These are phyloP conservation scores for Phaeoacremonium minimum DNA, from an alignment of 2,329 filamentous ascomycete genomes.

Conservation along the genomic window DNA sequence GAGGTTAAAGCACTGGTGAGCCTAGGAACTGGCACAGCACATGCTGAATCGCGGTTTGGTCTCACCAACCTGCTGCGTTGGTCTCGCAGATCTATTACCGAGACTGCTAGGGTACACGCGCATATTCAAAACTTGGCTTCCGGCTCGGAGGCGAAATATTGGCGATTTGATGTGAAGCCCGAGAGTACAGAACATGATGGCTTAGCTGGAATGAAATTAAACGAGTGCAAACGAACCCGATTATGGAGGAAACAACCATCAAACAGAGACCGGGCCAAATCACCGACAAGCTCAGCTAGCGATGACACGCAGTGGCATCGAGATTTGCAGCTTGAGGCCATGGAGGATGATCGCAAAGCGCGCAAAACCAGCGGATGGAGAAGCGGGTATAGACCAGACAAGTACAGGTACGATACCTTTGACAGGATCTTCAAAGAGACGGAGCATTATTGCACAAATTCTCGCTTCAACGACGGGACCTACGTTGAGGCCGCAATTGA, in stretches of 20 bases:
- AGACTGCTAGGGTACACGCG: background rate
- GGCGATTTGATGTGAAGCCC: conserved; percentile 2
- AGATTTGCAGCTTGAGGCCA: background rate
- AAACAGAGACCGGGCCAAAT: background rate
- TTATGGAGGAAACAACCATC: background rate
- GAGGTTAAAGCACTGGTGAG: conserved; percentile 1
- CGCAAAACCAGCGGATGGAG: background rate
- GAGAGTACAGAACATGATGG: background rate
- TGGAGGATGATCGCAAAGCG: background rate
- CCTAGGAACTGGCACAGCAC: conserved; percentile 2
- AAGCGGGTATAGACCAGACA: background rate
- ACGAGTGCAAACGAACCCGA: conserved; percentile 1
- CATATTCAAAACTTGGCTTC: background rate
- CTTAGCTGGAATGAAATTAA: conserved; percentile 1
- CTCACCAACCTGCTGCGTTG: background rate
- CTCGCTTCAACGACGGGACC: background rate
- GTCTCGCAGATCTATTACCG: conserved; percentile 2
- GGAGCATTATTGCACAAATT: background rate
- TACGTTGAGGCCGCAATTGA: background rate
- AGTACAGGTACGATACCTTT: background rate
- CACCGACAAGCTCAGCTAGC: too few species aligned
- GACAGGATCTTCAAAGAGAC: background rate
- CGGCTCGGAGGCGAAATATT: background rate
- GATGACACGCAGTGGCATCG: background rate
- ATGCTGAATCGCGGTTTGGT: conserved; percentile 1